Evolutionary conservation across 768 basidiomycete species (phyloP).

Genomic region (Termitomyces sp.): DNA sequence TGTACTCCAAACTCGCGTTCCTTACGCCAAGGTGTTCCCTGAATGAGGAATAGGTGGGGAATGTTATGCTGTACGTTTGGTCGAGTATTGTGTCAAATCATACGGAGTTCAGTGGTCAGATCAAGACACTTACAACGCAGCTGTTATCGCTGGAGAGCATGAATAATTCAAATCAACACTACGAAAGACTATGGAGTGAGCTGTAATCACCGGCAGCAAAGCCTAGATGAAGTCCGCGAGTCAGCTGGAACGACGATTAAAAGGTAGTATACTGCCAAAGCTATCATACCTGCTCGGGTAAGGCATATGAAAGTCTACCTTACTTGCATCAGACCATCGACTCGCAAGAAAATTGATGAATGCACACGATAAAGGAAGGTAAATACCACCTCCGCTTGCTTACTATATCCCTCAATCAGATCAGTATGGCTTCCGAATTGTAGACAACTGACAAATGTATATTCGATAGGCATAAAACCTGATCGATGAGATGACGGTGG

Average conservation of each 20-base stretch:
- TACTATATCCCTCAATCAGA: not conserved
- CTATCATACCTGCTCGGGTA: not conserved
- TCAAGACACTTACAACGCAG: constrained; percentile 1
- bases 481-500: too few species aligned
- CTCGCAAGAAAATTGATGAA: not conserved
- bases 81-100: not conserved
- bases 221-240: not conserved
- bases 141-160: not conserved
- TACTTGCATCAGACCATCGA: not conserved
- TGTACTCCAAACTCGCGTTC: not conserved
- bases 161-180: not conserved
- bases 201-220: not conserved
- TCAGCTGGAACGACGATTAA: not conserved
- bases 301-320: not conserved
- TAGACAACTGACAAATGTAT: not conserved
- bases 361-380: not conserved
- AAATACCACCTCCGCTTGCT: not conserved
- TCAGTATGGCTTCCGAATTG: not conserved
- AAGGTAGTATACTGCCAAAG: not conserved
- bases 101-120: not conserved
- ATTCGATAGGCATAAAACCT: constrained; percentile 1
- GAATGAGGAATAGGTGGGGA: constrained; percentile 6
- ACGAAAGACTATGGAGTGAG: not conserved
- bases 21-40: not conserved
- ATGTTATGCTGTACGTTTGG: not conserved